Base-by-base conservation (phyloP, 1,139 yeast species). In the Diutina rugosa region DNA sequence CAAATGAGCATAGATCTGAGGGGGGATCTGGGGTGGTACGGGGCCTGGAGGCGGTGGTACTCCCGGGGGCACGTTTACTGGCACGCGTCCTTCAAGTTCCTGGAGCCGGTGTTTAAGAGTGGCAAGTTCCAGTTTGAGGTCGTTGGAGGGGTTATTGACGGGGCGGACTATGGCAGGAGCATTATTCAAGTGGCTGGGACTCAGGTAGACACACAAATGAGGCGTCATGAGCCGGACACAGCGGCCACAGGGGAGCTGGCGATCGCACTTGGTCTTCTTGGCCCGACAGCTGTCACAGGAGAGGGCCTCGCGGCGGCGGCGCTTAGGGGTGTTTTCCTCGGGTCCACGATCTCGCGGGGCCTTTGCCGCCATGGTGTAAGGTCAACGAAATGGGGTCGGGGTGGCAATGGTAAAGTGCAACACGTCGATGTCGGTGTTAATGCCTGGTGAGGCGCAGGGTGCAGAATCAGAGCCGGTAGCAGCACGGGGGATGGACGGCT, bases 211-310 rank as follows among this genome's bases (percentile, higher is more conserved):
- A 49, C 53, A 49, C n/a, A 49, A 32, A 32, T 49, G 53, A 28
- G 53, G 44, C 44, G 32, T 49, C 53, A 49, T 49, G 6, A 32
- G 18, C 26, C 45, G 41, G 29, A 49, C 44, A 49, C 53, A 49
- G 12, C 53, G 53, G 8, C 29, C 53, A 32, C 53, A 49, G 6
- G 53, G 53, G 2, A 49, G 44, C 28, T 49, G 41, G 44, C 53
- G 53, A 38, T 49, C 53, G 32, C 53, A 49, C 16, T 49, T 49
- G n/a, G 53, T 49, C 26, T 49, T 49, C 32, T 49, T 49, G 6
- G 32, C 44, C n/a, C 53, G 53, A 30, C 53, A 49, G 21, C 32
- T 49, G n/a, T 49, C 53, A 49, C 53, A 49, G 12, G 53, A 49
- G 10, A 49, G 44, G 6, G 53, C 53, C 18, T 16, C 45, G 14